Conservation (phyloP, 352 stramenopile genomes). For the Globisporangium carolinianum region DNA sequence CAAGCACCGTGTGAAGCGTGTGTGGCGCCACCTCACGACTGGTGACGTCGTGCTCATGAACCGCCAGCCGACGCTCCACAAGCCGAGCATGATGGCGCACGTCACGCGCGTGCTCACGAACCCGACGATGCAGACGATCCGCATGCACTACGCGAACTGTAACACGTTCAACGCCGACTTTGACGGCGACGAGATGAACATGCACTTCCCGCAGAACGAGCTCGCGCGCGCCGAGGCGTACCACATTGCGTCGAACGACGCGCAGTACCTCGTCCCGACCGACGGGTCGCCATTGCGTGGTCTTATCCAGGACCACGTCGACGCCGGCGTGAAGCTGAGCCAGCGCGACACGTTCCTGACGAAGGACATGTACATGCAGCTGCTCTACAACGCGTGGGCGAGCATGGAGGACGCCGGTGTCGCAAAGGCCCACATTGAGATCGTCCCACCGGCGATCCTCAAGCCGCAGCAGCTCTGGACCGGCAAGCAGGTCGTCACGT, state of each 20-base stretch:
- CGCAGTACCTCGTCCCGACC: conserved; percentile 98
- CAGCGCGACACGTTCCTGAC: conserved; percentile 97
- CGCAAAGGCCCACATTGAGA: conserved; percentile 89
- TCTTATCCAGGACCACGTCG: conserved; percentile 99
- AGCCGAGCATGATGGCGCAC: conserved; percentile 99
- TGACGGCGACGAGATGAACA: conserved; percentile 99
- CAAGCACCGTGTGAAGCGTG: conserved; percentile 90
- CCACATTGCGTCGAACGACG: conserved; percentile 96
- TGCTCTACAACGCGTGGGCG: conserved; percentile 93
- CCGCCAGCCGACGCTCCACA: conserved; percentile 99
- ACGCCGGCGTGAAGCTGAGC: conserved; percentile 97
- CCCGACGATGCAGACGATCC: conserved; percentile 98
- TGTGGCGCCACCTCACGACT: conserved; percentile 97
- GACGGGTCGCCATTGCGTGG: conserved; percentile 97
- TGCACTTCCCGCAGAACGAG: conserved; percentile 99
- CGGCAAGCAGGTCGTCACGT: conserved; percentile 98
- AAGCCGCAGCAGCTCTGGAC: conserved; percentile 98
- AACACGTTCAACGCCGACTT: conserved; percentile 99
- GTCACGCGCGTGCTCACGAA: conserved; percentile 95
- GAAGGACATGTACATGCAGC: conserved; percentile 98
- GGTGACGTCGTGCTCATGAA: conserved; percentile 99
- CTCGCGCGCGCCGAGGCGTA: conserved; percentile 96
- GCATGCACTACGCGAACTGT: conserved; percentile 99
- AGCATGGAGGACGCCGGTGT: conserved; percentile 92
- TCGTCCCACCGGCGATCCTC: conserved; percentile 95